Base-by-base conservation (phyloP, 2,329 filamentous ascomycete genomes). In the Parastagonospora avenae region DNA sequence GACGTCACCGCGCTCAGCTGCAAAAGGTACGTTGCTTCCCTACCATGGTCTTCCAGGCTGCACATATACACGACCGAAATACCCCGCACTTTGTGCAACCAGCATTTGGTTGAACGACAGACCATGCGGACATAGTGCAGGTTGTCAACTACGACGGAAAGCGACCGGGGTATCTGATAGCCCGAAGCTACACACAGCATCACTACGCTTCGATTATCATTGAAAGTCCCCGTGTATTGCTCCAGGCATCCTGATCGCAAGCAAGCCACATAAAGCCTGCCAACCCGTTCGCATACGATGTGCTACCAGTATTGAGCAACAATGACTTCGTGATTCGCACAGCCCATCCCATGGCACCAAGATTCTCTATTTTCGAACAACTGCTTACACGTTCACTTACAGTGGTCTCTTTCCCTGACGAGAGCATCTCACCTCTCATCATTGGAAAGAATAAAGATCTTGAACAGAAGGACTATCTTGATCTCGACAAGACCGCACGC, bases 351-450 rank as follows among this genome's bases (percentile, higher is more conserved):
- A 8, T 19, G 16, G 10, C 9, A 11, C 30, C n/a, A 11, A 10
- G 30, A 38, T 4, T 16, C 12, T 14, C 35, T 28, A 15, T n/a
- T 32, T 31, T 31, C 4, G 36, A 32, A 48, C 31, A 41, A 38
- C 29, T 33, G 45, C 45, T 48, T 42, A 48, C 38, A 43, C 28
- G 16, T 15, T 7, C 41, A 28, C 32, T 43, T 44, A 46, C 57
- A 80, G 78, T 74, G 52, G 77, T 80, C 30, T 76, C 77, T 4
- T 79, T 79, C 57, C 75, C 74, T 43, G 70, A 77, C 28, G 77
- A 79, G 39, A 73, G 70, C 40, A 78, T 79, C 40, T 80, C 78
- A 16, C 78, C 79, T 32, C 59, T 79, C 54, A 74, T 80, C 54
- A 72, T 75, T 24, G 78, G 72, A 19, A 76, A 74, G 46, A 70